Evolutionary conservation across 306 rosid genomes (phyloP).

Genomic region (Luffa acutangula): DNA sequence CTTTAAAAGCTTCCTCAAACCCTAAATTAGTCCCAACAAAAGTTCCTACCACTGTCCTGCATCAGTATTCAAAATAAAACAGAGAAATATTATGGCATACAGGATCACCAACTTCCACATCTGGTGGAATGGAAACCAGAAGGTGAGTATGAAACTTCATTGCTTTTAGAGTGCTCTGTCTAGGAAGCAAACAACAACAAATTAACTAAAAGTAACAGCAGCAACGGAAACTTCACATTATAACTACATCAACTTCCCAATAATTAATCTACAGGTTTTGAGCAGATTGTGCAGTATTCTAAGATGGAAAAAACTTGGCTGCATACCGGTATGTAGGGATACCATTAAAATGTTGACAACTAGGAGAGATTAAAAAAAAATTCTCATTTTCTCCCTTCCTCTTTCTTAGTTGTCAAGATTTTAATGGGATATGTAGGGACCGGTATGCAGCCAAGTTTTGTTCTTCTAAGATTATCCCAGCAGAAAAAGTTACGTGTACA

Average conservation of each 20-base stretch:
- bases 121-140: conserved; percentile 70
- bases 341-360: too few species aligned
- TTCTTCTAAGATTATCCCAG: background rate
- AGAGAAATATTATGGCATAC: conserved; percentile 24
- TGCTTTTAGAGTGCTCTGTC: conserved; percentile 27
- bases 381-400: too few species aligned
- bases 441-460: too few species aligned
- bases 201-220: background rate
- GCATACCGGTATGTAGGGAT: too few species aligned
- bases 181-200: conserved; percentile 18
- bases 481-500: background rate
- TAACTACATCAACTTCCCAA: background rate
- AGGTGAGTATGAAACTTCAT: conserved; percentile 61
- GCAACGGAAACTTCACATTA: background rate
- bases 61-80: background rate
- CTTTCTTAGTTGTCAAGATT: too few species aligned
- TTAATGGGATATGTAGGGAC: too few species aligned
- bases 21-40: background rate
- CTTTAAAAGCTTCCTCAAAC: background rate
- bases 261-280: background rate
- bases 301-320: too few species aligned
- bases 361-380: too few species aligned
- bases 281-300: background rate
- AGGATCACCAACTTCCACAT: conserved; percentile 51
- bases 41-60: background rate